Base-by-base conservation (phyloP, 1,284 basidiomycete genomes). In the Marasmius sp. region DNA sequence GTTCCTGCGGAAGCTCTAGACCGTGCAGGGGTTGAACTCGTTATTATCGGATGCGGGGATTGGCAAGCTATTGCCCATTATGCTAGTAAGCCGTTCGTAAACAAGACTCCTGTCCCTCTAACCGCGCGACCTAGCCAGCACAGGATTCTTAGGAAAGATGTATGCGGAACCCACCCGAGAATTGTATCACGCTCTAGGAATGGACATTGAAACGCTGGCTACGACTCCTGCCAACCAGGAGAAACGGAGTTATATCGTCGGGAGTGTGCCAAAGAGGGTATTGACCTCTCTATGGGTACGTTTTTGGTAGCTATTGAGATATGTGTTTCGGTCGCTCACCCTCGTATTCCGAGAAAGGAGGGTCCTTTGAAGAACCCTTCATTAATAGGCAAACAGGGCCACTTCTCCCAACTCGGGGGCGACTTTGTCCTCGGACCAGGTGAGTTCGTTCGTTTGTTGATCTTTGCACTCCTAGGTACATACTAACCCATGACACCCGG, bases 31-130 rank as follows among this genome's bases (percentile, higher is more conserved):
- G 70, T 73, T 10, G 78, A 78, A 48, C 75, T 90, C 4, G 75
- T 84, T 1, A 69, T 90, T 27, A 74, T 91, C 47, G 87, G 88
- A 2, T 89, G 88, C 65, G 88, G 89, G 1, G 81, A 85, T 34
- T 85, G 81, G 77, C 67, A 79, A 27, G 73, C 82, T 9, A 85
- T 89, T 59, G 69, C 77, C 48, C 66, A 70, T n/a, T 90, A 90
- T 70, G 74, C 77, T 56, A 80, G 86, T 85, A 60, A 34, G 75
- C 61, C 12, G 16, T 2, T 14, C 39, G 7, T 18, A 47, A 43
- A 36, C 33, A 12, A 39, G 36, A 43, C 14, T 36, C 47, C 49
- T 18, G 16, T 50, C 7, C 48, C 22, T 18, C 3, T 41, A 51
- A 38, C 20, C 38, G 16, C 10, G 27, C 16, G 20, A 41, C 57